phyloP scores from a whole-genome alignment of 768 basidiomycete species.

The Psilocybe azurescens region DNA sequence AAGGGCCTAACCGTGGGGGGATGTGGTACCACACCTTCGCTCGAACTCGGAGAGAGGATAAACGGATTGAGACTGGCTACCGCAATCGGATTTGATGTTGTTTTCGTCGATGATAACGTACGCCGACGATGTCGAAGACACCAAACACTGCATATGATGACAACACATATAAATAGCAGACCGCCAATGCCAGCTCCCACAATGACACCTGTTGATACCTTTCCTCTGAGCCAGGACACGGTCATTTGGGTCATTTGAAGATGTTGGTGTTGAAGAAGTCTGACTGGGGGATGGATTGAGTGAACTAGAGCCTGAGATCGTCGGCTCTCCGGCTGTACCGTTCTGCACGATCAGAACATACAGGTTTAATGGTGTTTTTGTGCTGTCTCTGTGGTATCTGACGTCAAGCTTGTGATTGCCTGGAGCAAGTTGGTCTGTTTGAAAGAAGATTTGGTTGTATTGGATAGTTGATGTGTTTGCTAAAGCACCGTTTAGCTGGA shows the following conservation, averaged over 20 bases:
- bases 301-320: too few relatives aligned
- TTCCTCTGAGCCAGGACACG: too few relatives aligned
- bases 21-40: neutral
- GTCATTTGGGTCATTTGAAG: too few relatives aligned
- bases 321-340: neutral
- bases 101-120: neutral
- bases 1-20: neutral
- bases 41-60: neutral
- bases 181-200: neutral
- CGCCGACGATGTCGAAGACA: neutral
- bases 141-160: neutral
- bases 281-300: too few relatives aligned
- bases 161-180: neutral
- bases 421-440: slow-evolving; percentile 9
- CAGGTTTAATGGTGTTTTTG: slow-evolving; percentile 11
- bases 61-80: neutral
- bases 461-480: slow-evolving; percentile 9
- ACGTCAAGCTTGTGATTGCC: slow-evolving; percentile 15
- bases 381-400: slow-evolving; percentile 12
- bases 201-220: neutral
- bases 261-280: too few relatives aligned
- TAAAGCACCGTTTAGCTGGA: slow-evolving; percentile 22
- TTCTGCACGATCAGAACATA: slow-evolving; percentile 4
- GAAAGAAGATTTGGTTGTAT: slow-evolving; percentile 16
- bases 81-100: neutral